A percentile compares a stretch with the other conserved stretches of the same genome.
phyloP scores from a whole-genome alignment of 192 early-diverging fungal genomes.

The Diversispora epigaea region DNA sequence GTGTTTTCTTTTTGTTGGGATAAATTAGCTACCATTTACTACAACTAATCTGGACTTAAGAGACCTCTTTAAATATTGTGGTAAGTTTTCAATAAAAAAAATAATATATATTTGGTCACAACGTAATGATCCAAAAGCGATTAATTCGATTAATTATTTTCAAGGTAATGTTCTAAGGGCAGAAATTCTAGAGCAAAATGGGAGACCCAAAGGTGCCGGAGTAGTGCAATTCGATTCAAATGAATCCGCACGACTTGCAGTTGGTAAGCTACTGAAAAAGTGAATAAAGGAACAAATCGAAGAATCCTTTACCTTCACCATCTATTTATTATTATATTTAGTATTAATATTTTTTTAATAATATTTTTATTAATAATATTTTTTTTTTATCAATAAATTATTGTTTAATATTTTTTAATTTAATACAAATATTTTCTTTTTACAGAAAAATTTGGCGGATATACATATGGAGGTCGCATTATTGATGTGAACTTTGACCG shows the following conservation, averaged over 20 bases:
- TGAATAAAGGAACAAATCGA: no score
- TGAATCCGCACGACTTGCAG: constrained; percentile 50
- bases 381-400: no score
- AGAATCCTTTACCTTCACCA: no score
- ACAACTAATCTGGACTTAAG: constrained; percentile 59
- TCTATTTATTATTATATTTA: no score
- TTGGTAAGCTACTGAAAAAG: constrained; percentile 42
- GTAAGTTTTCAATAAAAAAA: constrained; percentile 29
- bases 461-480: constrained; percentile 49
- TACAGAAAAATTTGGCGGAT: constrained; percentile 50
- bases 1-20: constrained; percentile 15
- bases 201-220: constrained; percentile 56
- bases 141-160: not conserved
- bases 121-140: not conserved
- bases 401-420: not conserved
- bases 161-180: constrained; percentile 47
- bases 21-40: constrained; percentile 52
- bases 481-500: constrained; percentile 49
- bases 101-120: not conserved
- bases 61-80: constrained; percentile 56
- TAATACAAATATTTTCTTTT: not conserved
- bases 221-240: constrained; percentile 53
- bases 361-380: no score
- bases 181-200: constrained; percentile 47
- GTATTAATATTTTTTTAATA: no score